Conservation (phyloP, 176 grass and related monocot species). For the Paspalum vaginatum region DNA sequence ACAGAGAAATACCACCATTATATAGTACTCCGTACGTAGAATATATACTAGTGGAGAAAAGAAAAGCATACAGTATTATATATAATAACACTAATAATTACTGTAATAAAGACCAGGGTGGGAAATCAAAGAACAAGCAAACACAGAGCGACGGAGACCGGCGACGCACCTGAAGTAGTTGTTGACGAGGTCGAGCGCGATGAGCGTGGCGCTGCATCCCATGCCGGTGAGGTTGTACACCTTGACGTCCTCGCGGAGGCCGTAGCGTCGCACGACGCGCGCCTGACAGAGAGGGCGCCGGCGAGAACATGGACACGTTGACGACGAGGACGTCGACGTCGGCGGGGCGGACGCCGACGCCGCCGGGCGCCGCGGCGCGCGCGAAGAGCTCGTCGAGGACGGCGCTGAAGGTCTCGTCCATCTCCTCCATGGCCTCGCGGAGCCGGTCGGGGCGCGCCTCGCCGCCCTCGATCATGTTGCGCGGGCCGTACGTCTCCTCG, state of each 20-base stretch:
- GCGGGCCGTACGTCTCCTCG: slow-evolving; percentile 90
- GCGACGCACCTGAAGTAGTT: slow-evolving; percentile 57
- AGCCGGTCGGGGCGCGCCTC: slow-evolving; percentile 54
- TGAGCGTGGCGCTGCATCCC: slow-evolving; percentile 90
- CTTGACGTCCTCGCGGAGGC: slow-evolving; percentile 68
- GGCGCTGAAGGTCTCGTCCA: slow-evolving; percentile 84
- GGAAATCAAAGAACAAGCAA: too few relatives aligned
- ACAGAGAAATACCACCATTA: neutral
- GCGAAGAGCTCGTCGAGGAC: slow-evolving; percentile 83
- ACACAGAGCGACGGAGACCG: neutral
- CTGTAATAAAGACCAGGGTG: neutral
- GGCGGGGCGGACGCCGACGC: slow-evolving; percentile 31
- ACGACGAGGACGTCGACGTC: slow-evolving; percentile 79
- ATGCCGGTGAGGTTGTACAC: slow-evolving; percentile 90
- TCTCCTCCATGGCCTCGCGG: slow-evolving; percentile 76
- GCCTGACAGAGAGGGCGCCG: slow-evolving; percentile 78
- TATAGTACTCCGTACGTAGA: too few relatives aligned
- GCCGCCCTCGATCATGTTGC: slow-evolving; percentile 78
- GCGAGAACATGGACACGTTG: slow-evolving; percentile 97
- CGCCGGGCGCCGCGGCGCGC: slow-evolving; percentile 3
- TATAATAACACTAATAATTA: neutral
- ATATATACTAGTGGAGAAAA: too few relatives aligned
- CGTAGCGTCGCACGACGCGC: slow-evolving; percentile 57
- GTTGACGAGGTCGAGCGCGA: slow-evolving; percentile 77
- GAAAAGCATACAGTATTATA: too few relatives aligned